These are phyloP conservation scores for Tolypocladium album DNA, from an alignment of 2,329 filamentous ascomycete genomes.

Conservation along the genomic window DNA sequence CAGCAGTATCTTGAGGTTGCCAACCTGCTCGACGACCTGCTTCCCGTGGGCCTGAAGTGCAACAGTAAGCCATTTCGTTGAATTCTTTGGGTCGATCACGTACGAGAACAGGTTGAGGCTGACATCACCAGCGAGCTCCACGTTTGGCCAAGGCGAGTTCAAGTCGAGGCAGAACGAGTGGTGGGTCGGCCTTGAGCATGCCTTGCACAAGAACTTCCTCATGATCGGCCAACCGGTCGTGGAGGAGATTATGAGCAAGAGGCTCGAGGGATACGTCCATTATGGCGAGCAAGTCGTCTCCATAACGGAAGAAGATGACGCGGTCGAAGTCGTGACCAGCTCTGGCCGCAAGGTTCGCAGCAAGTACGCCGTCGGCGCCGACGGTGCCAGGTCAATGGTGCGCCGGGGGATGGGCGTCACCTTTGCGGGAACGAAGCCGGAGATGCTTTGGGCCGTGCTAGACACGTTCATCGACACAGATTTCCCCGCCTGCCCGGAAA, in stretches of 20 bases:
- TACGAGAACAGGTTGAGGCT: background rate
- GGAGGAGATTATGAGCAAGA: conserved; percentile 25
- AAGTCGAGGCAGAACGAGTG: conserved; percentile 34
- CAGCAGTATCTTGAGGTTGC: conserved; percentile 36
- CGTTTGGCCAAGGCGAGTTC: conserved; percentile 33
- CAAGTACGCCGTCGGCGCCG: conserved; percentile 38
- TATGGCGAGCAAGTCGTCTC: conserved; percentile 26
- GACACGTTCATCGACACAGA: conserved; percentile 38
- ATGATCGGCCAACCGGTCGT: conserved; percentile 39
- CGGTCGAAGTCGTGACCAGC: conserved; percentile 24
- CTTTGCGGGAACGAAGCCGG: conserved; percentile 35
- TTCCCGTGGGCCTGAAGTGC: conserved; percentile 32
- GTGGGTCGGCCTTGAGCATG: conserved; percentile 34
- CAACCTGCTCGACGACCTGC: conserved; percentile 28
- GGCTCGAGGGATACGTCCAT: conserved; percentile 20
- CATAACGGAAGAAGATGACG: conserved; percentile 47
- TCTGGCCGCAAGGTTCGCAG: conserved; percentile 20
- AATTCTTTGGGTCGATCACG: background rate
- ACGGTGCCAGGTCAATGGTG: conserved; percentile 39
- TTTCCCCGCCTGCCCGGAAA: conserved; percentile 33
- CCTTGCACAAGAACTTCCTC: conserved; percentile 34
- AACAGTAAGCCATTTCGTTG: conserved; percentile 26
- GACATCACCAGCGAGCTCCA: conserved; percentile 29
- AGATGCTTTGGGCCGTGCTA: conserved; percentile 38
- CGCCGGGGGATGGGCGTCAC: conserved; percentile 26